phyloP scores from a whole-genome alignment of 2,329 filamentous ascomycete species.

The Fusarium mangiferae region DNA sequence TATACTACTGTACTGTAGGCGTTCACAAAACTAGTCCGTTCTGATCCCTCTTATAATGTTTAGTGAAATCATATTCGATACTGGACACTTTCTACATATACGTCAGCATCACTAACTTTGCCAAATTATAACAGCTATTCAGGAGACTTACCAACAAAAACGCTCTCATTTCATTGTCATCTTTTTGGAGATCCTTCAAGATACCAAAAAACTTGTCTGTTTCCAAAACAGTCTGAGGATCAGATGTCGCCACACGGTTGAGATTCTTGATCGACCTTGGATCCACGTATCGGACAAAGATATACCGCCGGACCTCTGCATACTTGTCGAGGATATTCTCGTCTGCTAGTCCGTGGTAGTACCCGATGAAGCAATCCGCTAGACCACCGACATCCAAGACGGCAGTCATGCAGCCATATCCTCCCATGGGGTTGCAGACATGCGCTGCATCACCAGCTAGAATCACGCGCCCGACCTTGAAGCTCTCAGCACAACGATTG shows the following conservation, averaged over 20 bases:
- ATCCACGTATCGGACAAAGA: slow-evolving; percentile 3
- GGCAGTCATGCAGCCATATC: slow-evolving; percentile 6
- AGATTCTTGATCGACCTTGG: slow-evolving; percentile 7
- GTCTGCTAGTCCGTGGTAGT: neutral
- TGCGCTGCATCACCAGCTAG: slow-evolving; percentile 2
- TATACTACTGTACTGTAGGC: rapidly evolving
- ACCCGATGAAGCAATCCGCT: slow-evolving; percentile 1
- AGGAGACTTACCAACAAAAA: neutral
- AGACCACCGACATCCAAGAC: slow-evolving; percentile 1
- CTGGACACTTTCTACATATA: neutral
- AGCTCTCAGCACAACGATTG: neutral
- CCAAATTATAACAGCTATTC: too few relatives aligned
- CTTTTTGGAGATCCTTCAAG: neutral
- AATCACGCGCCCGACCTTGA: neutral
- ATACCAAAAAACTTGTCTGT: slow-evolving; percentile 1
- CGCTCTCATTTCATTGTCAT: neutral
- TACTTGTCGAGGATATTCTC: neutral
- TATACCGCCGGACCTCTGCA: neutral
- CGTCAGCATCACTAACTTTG: rapidly evolving
- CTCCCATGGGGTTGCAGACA: slow-evolving; percentile 5
- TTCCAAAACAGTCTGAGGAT: neutral
- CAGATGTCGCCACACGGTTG: neutral
- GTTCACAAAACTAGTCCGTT: rapidly evolving
- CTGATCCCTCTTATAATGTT: neutral
- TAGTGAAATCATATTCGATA: neutral